Evolutionary conservation across 306 rosid genomes (phyloP), one percentile per base, ranked within the genome.

Genomic region (Citrullus colocynthis): DNA sequence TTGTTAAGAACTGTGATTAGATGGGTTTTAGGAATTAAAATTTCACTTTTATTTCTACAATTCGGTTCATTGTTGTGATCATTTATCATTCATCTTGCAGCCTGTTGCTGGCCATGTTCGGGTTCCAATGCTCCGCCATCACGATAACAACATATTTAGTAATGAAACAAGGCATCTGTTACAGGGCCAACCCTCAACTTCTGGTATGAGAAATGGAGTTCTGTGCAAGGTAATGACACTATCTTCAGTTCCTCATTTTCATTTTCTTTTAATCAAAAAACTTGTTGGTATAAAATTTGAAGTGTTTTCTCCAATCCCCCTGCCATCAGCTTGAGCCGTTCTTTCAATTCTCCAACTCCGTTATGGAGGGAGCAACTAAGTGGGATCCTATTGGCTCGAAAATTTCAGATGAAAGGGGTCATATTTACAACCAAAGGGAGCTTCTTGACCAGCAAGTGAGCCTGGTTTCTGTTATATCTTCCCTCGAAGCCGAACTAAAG

Each of bases 311-410:
- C 12, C 32, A 36, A 36, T 55, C 41, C 30, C 57, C 66, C 32
- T 80, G 62, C 44, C 45, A 57, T 79, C 84, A 88, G 91, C 84
- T 84, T 52, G 84, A 86, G 74, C 88, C 87, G 72, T 84, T 89
- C 55, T 85, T 88, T 80, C 89, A 87, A 82, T 80, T 88, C 80
- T 77, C 93, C 60, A 88, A 88, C 76, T 74, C 85, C 66, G 95
- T 88, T 79, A 90, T 90, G 97, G 97, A 94, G 80, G 97, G 96
- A 62, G 89, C 78, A 73, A 94, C 98, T 37, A 94, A 94, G 85
- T 94, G 98, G 98, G 96, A 92, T 66, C 97, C 98, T 62, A 85
- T 91, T 57, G 66, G 91, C 80, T 78, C 84, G 49, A 86, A 88
- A 82, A 58, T 88, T 62, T 82, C 90, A 44, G 88, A 89, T 49